Conservation (phyloP, 768 basidiomycete genomes). For the Macrocybe gigantea region DNA sequence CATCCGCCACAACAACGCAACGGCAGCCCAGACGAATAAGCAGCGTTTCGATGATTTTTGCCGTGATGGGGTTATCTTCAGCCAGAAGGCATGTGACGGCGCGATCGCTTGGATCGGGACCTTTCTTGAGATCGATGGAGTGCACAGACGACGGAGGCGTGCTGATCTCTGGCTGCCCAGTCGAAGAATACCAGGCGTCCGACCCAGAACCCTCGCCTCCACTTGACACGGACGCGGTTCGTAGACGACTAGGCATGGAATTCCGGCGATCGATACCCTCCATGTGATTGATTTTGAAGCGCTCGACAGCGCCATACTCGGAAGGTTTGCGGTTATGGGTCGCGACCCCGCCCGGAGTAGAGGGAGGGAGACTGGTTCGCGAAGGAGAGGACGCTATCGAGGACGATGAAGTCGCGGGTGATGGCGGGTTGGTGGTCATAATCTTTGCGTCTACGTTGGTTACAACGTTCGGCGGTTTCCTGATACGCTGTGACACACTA, state of each 20-base stretch:
- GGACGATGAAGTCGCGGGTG: slow-evolving; percentile 86
- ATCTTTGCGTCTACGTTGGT: slow-evolving; percentile 61
- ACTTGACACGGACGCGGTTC: slow-evolving; percentile 83
- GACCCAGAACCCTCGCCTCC: slow-evolving; percentile 31
- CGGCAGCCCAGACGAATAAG: slow-evolving; percentile 92
- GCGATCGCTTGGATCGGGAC: slow-evolving; percentile 74
- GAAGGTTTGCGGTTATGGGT: slow-evolving; percentile 82
- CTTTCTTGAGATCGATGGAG: slow-evolving; percentile 74
- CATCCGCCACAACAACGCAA: slow-evolving; percentile 92
- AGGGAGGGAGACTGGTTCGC: slow-evolving; percentile 62
- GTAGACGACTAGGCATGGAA: slow-evolving; percentile 82
- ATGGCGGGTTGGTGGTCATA: slow-evolving; percentile 73
- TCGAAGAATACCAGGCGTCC: no score
- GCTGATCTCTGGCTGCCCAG: slow-evolving; percentile 36
- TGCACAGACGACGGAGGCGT: slow-evolving; percentile 84
- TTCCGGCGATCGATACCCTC: slow-evolving; percentile 72
- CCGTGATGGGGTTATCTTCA: slow-evolving; percentile 97
- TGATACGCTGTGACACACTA: slow-evolving; percentile 76
- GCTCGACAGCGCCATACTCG: slow-evolving; percentile 81
- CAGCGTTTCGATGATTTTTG: slow-evolving; percentile 94
- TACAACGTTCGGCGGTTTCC: slow-evolving; percentile 77
- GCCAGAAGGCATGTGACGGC: slow-evolving; percentile 93
- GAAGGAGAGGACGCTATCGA: slow-evolving; percentile 90
- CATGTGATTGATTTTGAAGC: slow-evolving; percentile 80
- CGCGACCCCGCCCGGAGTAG: slow-evolving; percentile 59